A percentile compares a stretch with the other conserved stretches of the same genome.
These are phyloP conservation scores for Colletotrichum costaricense DNA, from an alignment of 2,329 filamentous ascomycete genomes.

Conservation along the genomic window DNA sequence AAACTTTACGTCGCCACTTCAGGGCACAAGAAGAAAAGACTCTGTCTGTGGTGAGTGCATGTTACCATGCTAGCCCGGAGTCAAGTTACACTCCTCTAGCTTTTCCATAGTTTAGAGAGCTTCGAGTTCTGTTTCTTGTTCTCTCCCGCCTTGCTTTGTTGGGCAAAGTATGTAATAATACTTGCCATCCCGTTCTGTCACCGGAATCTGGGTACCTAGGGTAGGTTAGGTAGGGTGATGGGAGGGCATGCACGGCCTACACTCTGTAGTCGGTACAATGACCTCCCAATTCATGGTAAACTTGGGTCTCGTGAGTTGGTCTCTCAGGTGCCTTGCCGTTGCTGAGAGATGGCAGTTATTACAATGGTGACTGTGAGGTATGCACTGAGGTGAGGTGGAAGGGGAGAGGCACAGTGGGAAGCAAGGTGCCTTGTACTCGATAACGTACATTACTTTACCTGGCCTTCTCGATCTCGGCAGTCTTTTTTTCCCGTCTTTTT, in stretches of 20 bases:
- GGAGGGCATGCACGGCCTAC: background rate
- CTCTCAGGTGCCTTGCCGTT: background rate
- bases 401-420: too few species aligned
- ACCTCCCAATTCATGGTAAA: too few species aligned
- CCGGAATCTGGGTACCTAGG: background rate
- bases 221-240: background rate
- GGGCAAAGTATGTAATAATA: slow-evolving; percentile 12
- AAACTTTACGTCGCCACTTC: slow-evolving; percentile 13
- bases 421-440: background rate
- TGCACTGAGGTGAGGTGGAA: background rate
- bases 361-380: background rate
- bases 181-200: background rate
- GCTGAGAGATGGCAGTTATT: background rate
- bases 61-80: background rate
- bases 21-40: background rate
- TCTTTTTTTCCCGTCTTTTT: background rate
- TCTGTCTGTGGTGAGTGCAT: background rate
- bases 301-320: background rate
- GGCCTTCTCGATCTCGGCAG: background rate
- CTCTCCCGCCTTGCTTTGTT: slow-evolving; percentile 24
- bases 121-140: slow-evolving; percentile 26
- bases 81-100: slow-evolving; percentile 11
- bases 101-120: slow-evolving; percentile 4
- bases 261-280: background rate
- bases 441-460: background rate